These are phyloP conservation scores for Endothia cerciana DNA, from an alignment of 2,329 filamentous ascomycete genomes.

Conservation along the genomic window DNA sequence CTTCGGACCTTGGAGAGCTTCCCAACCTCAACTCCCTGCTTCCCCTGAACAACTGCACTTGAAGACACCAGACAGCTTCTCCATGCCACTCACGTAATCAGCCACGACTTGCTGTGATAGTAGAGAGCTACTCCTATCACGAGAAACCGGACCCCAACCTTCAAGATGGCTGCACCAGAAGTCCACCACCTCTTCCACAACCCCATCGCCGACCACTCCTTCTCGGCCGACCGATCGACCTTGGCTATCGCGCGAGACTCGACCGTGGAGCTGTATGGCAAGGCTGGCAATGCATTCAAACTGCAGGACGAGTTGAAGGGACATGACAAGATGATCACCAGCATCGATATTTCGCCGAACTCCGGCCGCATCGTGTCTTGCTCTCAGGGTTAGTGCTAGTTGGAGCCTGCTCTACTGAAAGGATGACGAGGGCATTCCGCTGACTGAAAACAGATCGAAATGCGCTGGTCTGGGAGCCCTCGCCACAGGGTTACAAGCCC, in stretches of 20 bases:
- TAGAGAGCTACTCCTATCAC: slow-evolving; percentile 98
- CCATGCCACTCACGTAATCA: slow-evolving; percentile 16
- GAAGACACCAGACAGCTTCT: slow-evolving; percentile 8
- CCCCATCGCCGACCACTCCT: slow-evolving; percentile 96
- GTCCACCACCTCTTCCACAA: slow-evolving; percentile 96
- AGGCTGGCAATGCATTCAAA: slow-evolving; percentile 73
- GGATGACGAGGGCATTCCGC: neutral
- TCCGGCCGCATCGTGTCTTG: slow-evolving; percentile 96
- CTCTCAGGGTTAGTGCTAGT: slow-evolving; percentile 73
- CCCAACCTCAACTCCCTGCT: neutral
- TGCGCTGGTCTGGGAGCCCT: slow-evolving; percentile 96
- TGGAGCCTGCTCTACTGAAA: neutral
- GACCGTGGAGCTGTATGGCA: slow-evolving; percentile 84
- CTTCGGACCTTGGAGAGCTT: slow-evolving; percentile 13
- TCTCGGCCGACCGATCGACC: slow-evolving; percentile 87
- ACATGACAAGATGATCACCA: slow-evolving; percentile 95
- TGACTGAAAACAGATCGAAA: slow-evolving; percentile 75
- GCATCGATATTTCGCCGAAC: slow-evolving; percentile 90
- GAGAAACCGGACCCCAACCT: slow-evolving; percentile 26
- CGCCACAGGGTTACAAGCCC: slow-evolving; percentile 91
- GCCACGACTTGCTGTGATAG: slow-evolving; percentile 64
- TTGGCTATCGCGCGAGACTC: slow-evolving; percentile 91
- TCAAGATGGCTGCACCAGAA: slow-evolving; percentile 80
- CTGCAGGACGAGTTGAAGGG: slow-evolving; percentile 92
- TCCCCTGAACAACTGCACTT: slow-evolving; percentile 19